Percentiles rank a stretch among this genome's conserved stretches.
phyloP scores from a whole-genome alignment of 2,329 filamentous ascomycete species.

The Aspergillus udagawae region DNA sequence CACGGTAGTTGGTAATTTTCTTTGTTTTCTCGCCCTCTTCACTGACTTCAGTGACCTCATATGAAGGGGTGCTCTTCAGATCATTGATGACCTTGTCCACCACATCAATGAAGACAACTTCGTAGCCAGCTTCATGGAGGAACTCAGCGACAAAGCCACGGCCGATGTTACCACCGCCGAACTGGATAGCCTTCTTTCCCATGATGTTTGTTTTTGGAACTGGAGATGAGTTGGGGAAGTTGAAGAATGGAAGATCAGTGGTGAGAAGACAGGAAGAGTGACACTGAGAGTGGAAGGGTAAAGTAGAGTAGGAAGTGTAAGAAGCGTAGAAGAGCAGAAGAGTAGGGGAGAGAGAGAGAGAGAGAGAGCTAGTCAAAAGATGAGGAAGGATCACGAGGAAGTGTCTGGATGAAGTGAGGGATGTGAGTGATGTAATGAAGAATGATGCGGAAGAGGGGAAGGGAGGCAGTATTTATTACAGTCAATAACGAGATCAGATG shows the following conservation, averaged over 20 bases:
- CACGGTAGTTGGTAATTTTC: conserved; percentile 90
- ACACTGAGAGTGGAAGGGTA: background rate
- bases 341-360: background rate
- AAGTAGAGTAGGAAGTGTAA: background rate
- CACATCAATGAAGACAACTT: conserved; percentile 95
- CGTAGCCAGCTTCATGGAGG: conserved; percentile 89
- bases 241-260: conserved; percentile 5
- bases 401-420: background rate
- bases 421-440: background rate
- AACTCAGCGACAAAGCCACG: conserved; percentile 87
- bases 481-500: background rate
- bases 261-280: conserved; percentile 5
- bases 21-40: conserved; percentile 74
- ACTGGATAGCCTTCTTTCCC: conserved; percentile 72
- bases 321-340: background rate
- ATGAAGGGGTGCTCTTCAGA: conserved; percentile 71
- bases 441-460: background rate
- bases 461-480: background rate
- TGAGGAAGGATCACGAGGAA: background rate
- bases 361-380: background rate
- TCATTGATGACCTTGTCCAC: conserved; percentile 75
- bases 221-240: conserved; percentile 3
- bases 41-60: conserved; percentile 91
- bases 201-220: conserved; percentile 21
- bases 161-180: conserved; percentile 82